Percentiles rank a stretch among this genome's conserved stretches.
Evolutionary conservation across 2,329 filamentous ascomycete species (phyloP).

Genomic region (Xylogone sp.): DNA sequence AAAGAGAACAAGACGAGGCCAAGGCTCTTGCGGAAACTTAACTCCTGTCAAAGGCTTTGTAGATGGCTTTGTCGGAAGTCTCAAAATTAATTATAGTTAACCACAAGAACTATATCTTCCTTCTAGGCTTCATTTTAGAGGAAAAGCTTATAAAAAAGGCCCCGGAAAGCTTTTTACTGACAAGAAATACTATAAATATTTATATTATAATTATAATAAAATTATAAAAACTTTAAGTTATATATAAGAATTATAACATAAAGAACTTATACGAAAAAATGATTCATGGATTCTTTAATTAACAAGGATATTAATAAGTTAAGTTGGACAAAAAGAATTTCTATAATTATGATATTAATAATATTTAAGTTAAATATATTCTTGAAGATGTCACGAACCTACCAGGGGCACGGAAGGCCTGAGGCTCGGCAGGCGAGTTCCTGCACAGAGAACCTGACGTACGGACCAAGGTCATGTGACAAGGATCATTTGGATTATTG

Average conservation of each 20-base stretch:
- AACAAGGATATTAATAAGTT: neutral
- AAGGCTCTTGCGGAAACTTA: neutral
- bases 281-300: constrained; percentile 1
- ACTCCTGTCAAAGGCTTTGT: neutral
- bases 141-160: neutral
- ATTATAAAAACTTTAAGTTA: constrained; percentile 1
- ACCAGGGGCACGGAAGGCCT: too few species aligned
- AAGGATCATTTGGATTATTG: too few species aligned
- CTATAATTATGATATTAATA: too few species aligned
- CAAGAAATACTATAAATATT: neutral
- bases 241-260: neutral
- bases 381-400: too few species aligned
- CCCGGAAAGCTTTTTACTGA: neutral
- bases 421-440: too few species aligned
- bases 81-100: constrained; percentile 1
- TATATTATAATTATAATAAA: constrained; percentile 2
- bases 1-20: neutral
- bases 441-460: too few species aligned
- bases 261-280: neutral
- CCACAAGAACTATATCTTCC: neutral
- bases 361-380: too few species aligned
- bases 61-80: neutral
- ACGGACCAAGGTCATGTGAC: too few species aligned
- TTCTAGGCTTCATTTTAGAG: neutral
- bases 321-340: too few species aligned